Evolutionary conservation across 75 land plant species (phyloP), one percentile per base, ranked within the genome.

Genomic region (Pinus albicaulis): DNA sequence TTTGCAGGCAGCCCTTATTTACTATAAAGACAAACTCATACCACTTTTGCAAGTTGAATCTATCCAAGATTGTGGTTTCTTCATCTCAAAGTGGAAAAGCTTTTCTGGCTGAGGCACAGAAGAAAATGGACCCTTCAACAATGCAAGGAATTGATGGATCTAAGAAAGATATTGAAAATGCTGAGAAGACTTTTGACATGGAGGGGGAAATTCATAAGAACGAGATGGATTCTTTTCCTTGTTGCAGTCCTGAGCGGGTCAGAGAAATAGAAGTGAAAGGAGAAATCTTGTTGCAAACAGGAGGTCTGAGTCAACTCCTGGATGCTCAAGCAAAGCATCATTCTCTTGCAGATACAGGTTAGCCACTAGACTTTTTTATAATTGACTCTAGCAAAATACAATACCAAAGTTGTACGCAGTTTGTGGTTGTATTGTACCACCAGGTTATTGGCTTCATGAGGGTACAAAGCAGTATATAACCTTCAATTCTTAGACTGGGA

Each of bases 1-100:
- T 74, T 31, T 31, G 74, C 83, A 96, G 98, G 87, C 78, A 58
- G 48, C 98, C 99, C 15, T 69, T 81, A 41, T 15, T 84, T 71
- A 86, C 91, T 10, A 81, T 96, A 77, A 91, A 80, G 73, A 92
- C 91, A 74, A 86, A 87, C 25, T 75, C 95, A 41, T 96, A 94
- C 44, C 98, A 96, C 77, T 96, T 92, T 77, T 96, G 98, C 85
- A 96, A 96, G 81, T 89, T 96, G 68, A 86, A 89, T 13, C 68
- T 91, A 57, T 76, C 82, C 48, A 84, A 82, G 52, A 59, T 34
- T 41, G 23, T 14, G 11, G 5, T 34, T n/a, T 20, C 1, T 19
- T 68, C 48, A 38, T 10, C 71, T 68, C 71, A 68, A 68, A n/a
- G 20, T 68, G 71, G 44, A 68, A 41, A 68, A 36, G 38, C 52